These are phyloP conservation scores for Lactarius evosmus DNA, from an alignment of 768 basidiomycete genomes.

Conservation along the genomic window DNA sequence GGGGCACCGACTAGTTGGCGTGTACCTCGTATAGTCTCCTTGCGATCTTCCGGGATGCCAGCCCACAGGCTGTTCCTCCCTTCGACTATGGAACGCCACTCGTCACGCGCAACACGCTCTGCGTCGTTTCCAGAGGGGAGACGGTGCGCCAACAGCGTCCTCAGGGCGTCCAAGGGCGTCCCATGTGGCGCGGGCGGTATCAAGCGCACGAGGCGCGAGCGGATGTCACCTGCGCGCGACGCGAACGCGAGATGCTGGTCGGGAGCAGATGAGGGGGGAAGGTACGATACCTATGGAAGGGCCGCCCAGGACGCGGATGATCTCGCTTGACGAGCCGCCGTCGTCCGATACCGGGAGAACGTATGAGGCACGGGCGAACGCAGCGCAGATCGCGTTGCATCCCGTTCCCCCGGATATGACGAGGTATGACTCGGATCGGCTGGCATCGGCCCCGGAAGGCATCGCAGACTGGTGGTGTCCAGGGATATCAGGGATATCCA, in stretches of 20 bases:
- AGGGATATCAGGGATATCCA: constrained; percentile 70
- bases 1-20: background rate
- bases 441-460: constrained; percentile 10
- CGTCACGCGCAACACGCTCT: constrained; percentile 76
- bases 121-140: constrained; percentile 58
- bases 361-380: constrained; percentile 75
- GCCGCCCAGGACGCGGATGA: constrained; percentile 85
- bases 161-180: constrained; percentile 71
- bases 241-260: constrained; percentile 9
- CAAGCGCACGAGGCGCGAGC: constrained; percentile 83
- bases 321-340: constrained; percentile 93
- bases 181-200: constrained; percentile 62
- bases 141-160: constrained; percentile 73
- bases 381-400: constrained; percentile 85
- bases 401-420: constrained; percentile 94
- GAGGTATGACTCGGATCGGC: constrained; percentile 48
- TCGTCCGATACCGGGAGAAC: constrained; percentile 94
- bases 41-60: constrained; percentile 84
- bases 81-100: constrained; percentile 92
- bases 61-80: constrained; percentile 77
- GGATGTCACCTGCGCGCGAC: constrained; percentile 66
- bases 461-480: too few species aligned
- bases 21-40: constrained; percentile 85
- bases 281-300: constrained; percentile 67
- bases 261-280: constrained; percentile 9